A percentile compares a stretch with the other conserved stretches of the same genome.
These are phyloP conservation scores for Spatholobus suberectus DNA, from an alignment of 306 rosid species.

Conservation along the genomic window DNA sequence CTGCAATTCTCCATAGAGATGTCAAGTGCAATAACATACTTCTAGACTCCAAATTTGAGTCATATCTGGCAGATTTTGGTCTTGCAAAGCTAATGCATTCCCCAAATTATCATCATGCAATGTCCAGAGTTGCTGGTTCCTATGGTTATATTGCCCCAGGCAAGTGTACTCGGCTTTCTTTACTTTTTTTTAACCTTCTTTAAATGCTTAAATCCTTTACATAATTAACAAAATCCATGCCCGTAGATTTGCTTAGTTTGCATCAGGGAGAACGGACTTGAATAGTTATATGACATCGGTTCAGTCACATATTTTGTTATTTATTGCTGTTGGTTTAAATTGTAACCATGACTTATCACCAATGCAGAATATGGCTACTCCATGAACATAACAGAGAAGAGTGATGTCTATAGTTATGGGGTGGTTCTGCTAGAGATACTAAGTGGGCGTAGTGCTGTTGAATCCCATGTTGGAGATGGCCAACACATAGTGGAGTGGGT, in stretches of 20 bases:
- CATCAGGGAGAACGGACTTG: background rate
- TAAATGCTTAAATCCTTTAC: slow-evolving; percentile 4
- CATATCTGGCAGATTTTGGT: slow-evolving; percentile 94
- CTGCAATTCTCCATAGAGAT: slow-evolving; percentile 94
- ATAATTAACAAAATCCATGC: background rate
- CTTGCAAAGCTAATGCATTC: slow-evolving; percentile 92
- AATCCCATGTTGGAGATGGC: slow-evolving; percentile 77
- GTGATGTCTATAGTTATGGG: slow-evolving; percentile 97
- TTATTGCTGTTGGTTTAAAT: slow-evolving; percentile 1
- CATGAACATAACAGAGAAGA: slow-evolving; percentile 98
- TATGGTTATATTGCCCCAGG: slow-evolving; percentile 99
- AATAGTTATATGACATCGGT: slow-evolving; percentile 8
- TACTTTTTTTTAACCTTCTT: background rate
- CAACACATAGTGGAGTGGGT: slow-evolving; percentile 99
- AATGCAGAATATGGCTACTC: slow-evolving; percentile 94
- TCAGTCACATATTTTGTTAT: slow-evolving; percentile 4
- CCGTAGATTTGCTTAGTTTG: slow-evolving; percentile 20
- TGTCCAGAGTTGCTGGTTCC: slow-evolving; percentile 98
- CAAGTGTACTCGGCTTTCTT: slow-evolving; percentile 38
- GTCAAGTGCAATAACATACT: slow-evolving; percentile 98
- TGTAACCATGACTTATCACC: slow-evolving; percentile 37
- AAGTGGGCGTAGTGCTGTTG: slow-evolving; percentile 89
- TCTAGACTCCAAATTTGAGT: slow-evolving; percentile 88
- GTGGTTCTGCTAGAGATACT: slow-evolving; percentile 91
- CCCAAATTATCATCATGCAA: slow-evolving; percentile 83